A percentile compares a stretch with the other conserved stretches of the same genome.
phyloP scores from a whole-genome alignment of 371 early-diverging fungal species.

The Mortierella sp. region DNA sequence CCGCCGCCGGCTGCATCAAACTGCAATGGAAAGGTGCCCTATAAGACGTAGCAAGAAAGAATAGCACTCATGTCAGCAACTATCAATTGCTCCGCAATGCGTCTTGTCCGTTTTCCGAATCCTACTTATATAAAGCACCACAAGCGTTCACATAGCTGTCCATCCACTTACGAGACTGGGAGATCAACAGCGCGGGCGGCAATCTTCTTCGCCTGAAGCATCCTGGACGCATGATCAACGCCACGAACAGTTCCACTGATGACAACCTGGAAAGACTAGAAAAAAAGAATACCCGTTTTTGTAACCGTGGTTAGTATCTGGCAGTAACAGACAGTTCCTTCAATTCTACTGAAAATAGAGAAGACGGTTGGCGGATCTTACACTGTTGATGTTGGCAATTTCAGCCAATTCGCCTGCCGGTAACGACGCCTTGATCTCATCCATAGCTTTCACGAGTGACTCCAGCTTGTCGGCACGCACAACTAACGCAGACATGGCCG shows the following conservation, averaged over 20 bases:
- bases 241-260: conserved; percentile 92
- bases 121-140: too few relatives aligned
- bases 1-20: conserved; percentile 90
- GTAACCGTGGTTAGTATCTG: not conserved
- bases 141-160: not conserved
- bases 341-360: not conserved
- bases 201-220: conserved; percentile 82
- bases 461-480: conserved; percentile 80
- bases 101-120: not conserved
- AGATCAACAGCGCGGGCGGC: conserved; percentile 91
- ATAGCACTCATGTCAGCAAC: not conserved
- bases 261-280: conserved; percentile 85
- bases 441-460: conserved; percentile 77
- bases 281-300: not conserved
- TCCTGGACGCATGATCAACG: conserved; percentile 87
- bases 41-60: not conserved
- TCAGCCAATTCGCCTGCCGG: conserved; percentile 81
- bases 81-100: not conserved
- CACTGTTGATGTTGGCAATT: conserved; percentile 92
- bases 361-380: conserved; percentile 38
- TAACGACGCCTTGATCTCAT: conserved; percentile 72
- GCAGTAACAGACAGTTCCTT: not conserved
- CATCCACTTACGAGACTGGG: conserved; percentile 85
- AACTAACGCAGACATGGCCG: conserved; percentile 93
- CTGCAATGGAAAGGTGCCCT: conserved; percentile 96